Percentiles rank a stretch among this genome's conserved stretches.
These are phyloP conservation scores for Leishmania tarentolae DNA, from an alignment of 208 protist species.

Conservation along the genomic window DNA sequence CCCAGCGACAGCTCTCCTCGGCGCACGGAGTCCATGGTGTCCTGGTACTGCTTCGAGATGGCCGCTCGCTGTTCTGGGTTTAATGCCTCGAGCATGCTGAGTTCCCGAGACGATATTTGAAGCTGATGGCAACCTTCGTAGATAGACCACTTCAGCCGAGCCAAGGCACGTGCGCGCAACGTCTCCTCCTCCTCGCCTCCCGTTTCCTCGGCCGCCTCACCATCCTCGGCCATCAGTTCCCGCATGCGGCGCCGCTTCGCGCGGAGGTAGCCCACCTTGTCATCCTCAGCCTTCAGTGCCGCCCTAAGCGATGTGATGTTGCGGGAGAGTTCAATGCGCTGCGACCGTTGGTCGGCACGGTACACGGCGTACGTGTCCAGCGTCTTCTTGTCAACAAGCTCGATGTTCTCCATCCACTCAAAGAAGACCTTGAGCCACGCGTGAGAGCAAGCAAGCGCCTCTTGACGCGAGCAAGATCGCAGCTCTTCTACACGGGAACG, in stretches of 20 bases:
- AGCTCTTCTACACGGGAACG: slow-evolving; percentile 23
- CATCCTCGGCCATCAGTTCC: slow-evolving; percentile 68
- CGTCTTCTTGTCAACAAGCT: slow-evolving; percentile 66
- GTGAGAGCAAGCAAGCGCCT: slow-evolving; percentile 65
- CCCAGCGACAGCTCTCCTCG: slow-evolving; percentile 69
- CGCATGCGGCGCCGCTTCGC: slow-evolving; percentile 77
- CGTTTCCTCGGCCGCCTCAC: slow-evolving; percentile 53
- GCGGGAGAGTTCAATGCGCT: slow-evolving; percentile 79
- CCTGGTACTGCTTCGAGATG: slow-evolving; percentile 70
- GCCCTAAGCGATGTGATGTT: slow-evolving; percentile 44
- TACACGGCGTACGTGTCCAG: slow-evolving; percentile 67
- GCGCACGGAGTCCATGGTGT: slow-evolving; percentile 70
- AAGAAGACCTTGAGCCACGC: slow-evolving; percentile 77
- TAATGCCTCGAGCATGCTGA: slow-evolving; percentile 74
- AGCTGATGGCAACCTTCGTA: slow-evolving; percentile 84
- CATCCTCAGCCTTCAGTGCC: slow-evolving; percentile 48
- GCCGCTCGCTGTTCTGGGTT: slow-evolving; percentile 55
- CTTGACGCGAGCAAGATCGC: slow-evolving; percentile 51
- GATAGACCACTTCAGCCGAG: slow-evolving; percentile 72
- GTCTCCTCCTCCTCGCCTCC: slow-evolving; percentile 85
- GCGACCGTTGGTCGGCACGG: slow-evolving; percentile 67
- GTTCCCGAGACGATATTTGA: slow-evolving; percentile 71
- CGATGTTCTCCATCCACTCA: slow-evolving; percentile 74
- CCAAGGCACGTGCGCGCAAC: slow-evolving; percentile 65
- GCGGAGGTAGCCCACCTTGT: slow-evolving; percentile 64